phyloP scores from a whole-genome alignment of 2,329 filamentous ascomycete genomes.

The Cercospora nicotianae region DNA sequence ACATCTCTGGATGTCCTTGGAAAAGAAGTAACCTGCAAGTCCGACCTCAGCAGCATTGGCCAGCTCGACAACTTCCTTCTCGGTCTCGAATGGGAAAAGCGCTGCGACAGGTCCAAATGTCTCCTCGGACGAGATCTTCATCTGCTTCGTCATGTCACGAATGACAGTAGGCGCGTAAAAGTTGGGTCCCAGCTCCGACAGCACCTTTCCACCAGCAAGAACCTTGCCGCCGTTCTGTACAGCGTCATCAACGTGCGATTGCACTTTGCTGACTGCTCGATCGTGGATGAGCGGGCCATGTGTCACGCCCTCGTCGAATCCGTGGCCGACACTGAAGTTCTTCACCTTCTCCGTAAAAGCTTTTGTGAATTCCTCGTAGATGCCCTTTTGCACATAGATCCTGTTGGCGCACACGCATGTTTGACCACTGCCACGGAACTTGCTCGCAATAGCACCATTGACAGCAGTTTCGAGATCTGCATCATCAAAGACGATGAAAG shows the following conservation, averaged over 20 bases:
- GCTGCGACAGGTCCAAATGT: slow-evolving; percentile 32
- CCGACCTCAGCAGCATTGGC: slow-evolving; percentile 27
- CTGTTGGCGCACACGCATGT: slow-evolving; percentile 57
- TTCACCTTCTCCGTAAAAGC: slow-evolving; percentile 52
- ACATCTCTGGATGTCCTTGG: slow-evolving; percentile 40
- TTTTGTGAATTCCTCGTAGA: slow-evolving; percentile 50
- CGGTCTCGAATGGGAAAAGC: slow-evolving; percentile 31
- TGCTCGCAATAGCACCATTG: slow-evolving; percentile 26
- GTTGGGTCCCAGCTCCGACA: slow-evolving; percentile 42
- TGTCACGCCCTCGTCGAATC: slow-evolving; percentile 66
- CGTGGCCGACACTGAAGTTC: slow-evolving; percentile 70
- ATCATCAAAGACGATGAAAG: slow-evolving; percentile 35
- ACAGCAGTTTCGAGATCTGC: slow-evolving; percentile 32
- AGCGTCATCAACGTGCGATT: slow-evolving; percentile 75
- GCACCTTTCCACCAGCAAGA: slow-evolving; percentile 17
- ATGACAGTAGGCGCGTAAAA: slow-evolving; percentile 33
- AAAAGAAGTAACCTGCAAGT: slow-evolving; percentile 39
- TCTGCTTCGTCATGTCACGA: slow-evolving; percentile 25
- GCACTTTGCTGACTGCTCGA: slow-evolving; percentile 74
- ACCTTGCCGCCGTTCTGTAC: slow-evolving; percentile 53
- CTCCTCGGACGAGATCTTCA: slow-evolving; percentile 31
- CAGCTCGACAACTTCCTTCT: slow-evolving; percentile 28
- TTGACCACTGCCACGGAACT: slow-evolving; percentile 32
- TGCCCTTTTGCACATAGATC: slow-evolving; percentile 71
- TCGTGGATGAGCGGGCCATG: slow-evolving; percentile 84